Conservation (phyloP, 495 filamentous ascomycete genomes). For the Delitschia confertaspora region DNA sequence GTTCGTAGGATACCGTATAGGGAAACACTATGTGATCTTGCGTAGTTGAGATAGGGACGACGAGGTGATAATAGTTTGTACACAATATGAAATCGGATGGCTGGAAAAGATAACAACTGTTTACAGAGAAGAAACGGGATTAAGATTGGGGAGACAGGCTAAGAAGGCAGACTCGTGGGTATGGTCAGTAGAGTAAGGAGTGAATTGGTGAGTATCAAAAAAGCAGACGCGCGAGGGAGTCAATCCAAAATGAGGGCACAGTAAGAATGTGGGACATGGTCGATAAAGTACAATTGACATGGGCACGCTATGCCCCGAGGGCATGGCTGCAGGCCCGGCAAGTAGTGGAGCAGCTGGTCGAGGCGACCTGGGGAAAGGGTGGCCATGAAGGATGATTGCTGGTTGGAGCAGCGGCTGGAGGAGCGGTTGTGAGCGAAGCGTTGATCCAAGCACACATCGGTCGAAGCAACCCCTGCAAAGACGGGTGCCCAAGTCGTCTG, state of each 20-base stretch:
- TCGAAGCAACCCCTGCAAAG: slow-evolving; percentile 11
- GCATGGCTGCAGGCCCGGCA: background rate
- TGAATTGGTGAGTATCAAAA: slow-evolving; percentile 14
- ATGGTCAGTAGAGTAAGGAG: slow-evolving; percentile 11
- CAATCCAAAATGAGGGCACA: slow-evolving; percentile 5
- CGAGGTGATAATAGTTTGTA: slow-evolving; percentile 10
- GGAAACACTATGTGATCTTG: background rate
- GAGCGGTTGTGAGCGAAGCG: slow-evolving; percentile 7
- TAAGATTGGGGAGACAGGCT: background rate
- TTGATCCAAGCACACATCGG: slow-evolving; percentile 17
- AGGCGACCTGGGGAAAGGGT: too few relatives aligned
- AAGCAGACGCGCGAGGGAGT: too few relatives aligned
- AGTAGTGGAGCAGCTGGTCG: slow-evolving; percentile 2
- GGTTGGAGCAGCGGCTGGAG: slow-evolving; percentile 15
- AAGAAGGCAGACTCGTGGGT: background rate
- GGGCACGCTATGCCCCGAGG: slow-evolving; percentile 8
- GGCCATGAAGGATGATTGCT: slow-evolving; percentile 4
- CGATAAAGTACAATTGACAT: slow-evolving; percentile 19
- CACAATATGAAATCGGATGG: slow-evolving; percentile 9
- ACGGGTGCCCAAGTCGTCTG: slow-evolving; percentile 3
- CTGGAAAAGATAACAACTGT: slow-evolving; percentile 4
- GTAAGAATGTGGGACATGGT: slow-evolving; percentile 14
- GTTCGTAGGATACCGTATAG: background rate
- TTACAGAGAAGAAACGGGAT: slow-evolving; percentile 3
- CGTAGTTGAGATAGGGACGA: slow-evolving; percentile 5